Conservation (phyloP, 805 yeast genomes). For the Priceomyces carsonii region DNA sequence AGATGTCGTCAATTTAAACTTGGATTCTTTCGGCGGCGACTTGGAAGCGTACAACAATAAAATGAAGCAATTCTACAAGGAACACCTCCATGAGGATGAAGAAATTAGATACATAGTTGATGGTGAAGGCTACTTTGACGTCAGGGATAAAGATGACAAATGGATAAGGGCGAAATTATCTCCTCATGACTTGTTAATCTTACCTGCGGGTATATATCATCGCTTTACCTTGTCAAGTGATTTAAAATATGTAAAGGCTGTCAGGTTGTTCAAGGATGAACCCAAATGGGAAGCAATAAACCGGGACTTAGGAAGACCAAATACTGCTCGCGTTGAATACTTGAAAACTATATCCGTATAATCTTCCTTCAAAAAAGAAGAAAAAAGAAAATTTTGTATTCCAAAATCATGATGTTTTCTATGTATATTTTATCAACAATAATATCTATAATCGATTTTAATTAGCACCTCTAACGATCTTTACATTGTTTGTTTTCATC, state of each 20-base stretch:
- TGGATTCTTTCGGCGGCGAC: conserved; percentile 62
- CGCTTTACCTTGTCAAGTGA: conserved; percentile 74
- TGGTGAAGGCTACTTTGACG: conserved; percentile 92
- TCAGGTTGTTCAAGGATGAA: conserved; percentile 87
- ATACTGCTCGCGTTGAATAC: conserved; percentile 38
- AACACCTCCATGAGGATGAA: conserved; percentile 95
- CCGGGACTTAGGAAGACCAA: conserved; percentile 48
- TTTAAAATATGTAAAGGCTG: conserved; percentile 66
- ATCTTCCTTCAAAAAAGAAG: no score
- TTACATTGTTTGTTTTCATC: conserved; percentile 43
- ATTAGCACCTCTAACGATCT: conserved; percentile 30
- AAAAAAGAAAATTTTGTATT: neutral
- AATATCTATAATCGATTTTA: neutral
- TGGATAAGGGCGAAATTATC: conserved; percentile 79
- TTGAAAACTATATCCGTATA: conserved; percentile 30
- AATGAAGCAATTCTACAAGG: conserved; percentile 69
- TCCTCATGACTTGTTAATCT: conserved; percentile 65
- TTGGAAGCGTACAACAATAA: conserved; percentile 56
- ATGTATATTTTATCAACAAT: neutral
- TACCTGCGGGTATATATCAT: conserved; percentile 94
- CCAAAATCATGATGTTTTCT: neutral
- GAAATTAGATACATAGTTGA: conserved; percentile 88
- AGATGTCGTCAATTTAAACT: conserved; percentile 65
- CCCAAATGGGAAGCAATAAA: conserved; percentile 94
- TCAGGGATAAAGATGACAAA: conserved; percentile 56